Percentiles rank a stretch among this genome's conserved stretches.
phyloP scores from a whole-genome alignment of 129 eudicot genomes.

The Escallonia rubra region DNA sequence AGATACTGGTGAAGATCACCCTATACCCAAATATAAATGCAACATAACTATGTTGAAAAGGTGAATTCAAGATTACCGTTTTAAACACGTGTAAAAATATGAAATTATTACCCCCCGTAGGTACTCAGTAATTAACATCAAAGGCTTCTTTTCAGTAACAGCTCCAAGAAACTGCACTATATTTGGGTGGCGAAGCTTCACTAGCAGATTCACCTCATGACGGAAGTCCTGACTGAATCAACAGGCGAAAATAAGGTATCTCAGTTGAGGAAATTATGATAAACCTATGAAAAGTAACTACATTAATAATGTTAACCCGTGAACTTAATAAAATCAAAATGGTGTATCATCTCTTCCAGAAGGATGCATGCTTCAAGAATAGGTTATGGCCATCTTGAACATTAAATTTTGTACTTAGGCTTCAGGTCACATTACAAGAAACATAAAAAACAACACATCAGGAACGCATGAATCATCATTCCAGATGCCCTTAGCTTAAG shows the following conservation, averaged over 20 bases:
- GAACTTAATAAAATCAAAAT: not conserved
- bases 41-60: too few relatives aligned
- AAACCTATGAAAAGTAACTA: not conserved
- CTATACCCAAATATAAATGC: constrained; percentile 34
- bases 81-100: too few relatives aligned
- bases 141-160: constrained; percentile 92
- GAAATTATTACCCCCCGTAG: constrained; percentile 66
- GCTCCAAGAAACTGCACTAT: constrained; percentile 99
- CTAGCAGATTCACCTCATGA: constrained; percentile 98
- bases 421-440: not conserved
- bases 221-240: constrained; percentile 91
- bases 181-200: constrained; percentile 99
- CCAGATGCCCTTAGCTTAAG: constrained; percentile 1
- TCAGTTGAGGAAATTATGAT: not conserved
- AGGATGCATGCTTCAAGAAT: not conserved
- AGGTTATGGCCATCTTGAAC: not conserved
- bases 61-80: too few relatives aligned
- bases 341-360: not conserved
- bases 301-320: not conserved
- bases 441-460: not conserved
- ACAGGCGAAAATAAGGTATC: constrained; percentile 8
- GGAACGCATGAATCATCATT: not conserved
- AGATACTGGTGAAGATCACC: constrained; percentile 96
- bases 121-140: constrained; percentile 93
- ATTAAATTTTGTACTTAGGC: not conserved